These are phyloP conservation scores for Fusarium begoniae DNA, from an alignment of 2,329 filamentous ascomycete genomes.

Conservation along the genomic window DNA sequence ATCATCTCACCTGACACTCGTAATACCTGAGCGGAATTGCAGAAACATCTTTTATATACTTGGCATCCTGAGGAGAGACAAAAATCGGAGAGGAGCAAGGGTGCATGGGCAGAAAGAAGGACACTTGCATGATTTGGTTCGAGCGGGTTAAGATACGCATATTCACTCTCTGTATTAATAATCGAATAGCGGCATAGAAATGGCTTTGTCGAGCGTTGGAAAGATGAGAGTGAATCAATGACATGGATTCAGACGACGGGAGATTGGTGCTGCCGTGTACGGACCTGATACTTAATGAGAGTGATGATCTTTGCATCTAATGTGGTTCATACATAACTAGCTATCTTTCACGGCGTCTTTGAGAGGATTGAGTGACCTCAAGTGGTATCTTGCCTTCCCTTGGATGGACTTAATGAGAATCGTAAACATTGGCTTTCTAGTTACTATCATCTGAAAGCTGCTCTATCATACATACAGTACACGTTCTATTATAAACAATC, in stretches of 20 bases:
- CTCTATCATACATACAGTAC: slow-evolving; percentile 39
- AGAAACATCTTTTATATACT: slow-evolving; percentile 5
- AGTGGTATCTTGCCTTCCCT: background rate
- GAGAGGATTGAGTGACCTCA: background rate
- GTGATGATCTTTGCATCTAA: slow-evolving; percentile 31
- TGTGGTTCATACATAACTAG: background rate
- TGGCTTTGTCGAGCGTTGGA: slow-evolving; percentile 11
- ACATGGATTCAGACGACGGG: background rate
- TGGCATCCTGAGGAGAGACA: slow-evolving; percentile 11
- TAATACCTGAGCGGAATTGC: slow-evolving; percentile 11
- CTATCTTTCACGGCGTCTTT: background rate
- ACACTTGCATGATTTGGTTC: slow-evolving; percentile 18
- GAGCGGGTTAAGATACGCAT: slow-evolving; percentile 15
- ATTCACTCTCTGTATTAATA: slow-evolving; percentile 28
- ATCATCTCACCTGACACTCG: background rate
- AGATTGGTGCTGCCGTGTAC: slow-evolving; percentile 22
- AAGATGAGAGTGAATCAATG: slow-evolving; percentile 13
- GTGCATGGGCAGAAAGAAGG: background rate
- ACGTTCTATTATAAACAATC: slow-evolving; percentile 11
- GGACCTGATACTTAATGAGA: slow-evolving; percentile 32
- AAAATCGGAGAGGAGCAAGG: slow-evolving; percentile 1
- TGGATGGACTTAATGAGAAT: background rate
- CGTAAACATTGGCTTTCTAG: background rate
- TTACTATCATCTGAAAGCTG: slow-evolving; percentile 8
- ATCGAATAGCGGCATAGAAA: slow-evolving; percentile 29